phyloP scores from a whole-genome alignment of 441 rosid species.

The Pelargonium fulgidum region DNA sequence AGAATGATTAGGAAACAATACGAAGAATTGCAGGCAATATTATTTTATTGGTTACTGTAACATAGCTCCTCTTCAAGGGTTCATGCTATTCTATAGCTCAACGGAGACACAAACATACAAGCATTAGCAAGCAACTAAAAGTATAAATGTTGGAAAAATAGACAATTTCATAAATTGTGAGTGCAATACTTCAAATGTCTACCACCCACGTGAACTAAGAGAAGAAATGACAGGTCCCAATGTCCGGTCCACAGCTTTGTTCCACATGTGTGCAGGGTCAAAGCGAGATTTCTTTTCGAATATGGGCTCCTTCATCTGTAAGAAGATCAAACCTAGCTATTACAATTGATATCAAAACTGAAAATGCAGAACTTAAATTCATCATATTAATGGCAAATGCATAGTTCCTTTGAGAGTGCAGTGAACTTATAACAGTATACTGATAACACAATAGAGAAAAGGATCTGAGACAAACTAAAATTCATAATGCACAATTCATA shows the following conservation, averaged over 20 bases:
- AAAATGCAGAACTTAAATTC: slow-evolving; percentile 6
- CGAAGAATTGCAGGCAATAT: slow-evolving; percentile 6
- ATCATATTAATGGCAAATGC: slow-evolving; percentile 3
- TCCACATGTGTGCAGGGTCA: slow-evolving; percentile 59
- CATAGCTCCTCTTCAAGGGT: slow-evolving; percentile 7
- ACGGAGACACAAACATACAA: slow-evolving; percentile 10
- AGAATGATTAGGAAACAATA: slow-evolving; percentile 9
- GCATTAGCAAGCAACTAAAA: slow-evolving; percentile 9
- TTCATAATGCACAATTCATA: not conserved
- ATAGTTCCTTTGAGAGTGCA: not conserved
- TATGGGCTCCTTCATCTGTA: slow-evolving; percentile 52
- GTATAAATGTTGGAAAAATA: slow-evolving; percentile 11
- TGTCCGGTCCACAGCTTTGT: slow-evolving; percentile 74
- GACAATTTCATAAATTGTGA: slow-evolving; percentile 11
- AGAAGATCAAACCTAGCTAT: slow-evolving; percentile 22
- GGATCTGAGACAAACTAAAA: not conserved
- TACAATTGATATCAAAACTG: slow-evolving; percentile 11
- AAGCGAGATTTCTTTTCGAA: slow-evolving; percentile 49
- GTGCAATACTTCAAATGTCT: slow-evolving; percentile 19
- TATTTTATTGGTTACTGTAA: slow-evolving; percentile 11
- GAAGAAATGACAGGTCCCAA: slow-evolving; percentile 58
- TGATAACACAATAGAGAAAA: not conserved
- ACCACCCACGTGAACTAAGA: slow-evolving; percentile 63
- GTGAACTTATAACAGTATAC: not conserved
- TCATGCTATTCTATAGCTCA: slow-evolving; percentile 9